These are phyloP conservation scores for Ogataea pilisensis DNA, from an alignment of 805 yeast genomes.

Conservation along the genomic window DNA sequence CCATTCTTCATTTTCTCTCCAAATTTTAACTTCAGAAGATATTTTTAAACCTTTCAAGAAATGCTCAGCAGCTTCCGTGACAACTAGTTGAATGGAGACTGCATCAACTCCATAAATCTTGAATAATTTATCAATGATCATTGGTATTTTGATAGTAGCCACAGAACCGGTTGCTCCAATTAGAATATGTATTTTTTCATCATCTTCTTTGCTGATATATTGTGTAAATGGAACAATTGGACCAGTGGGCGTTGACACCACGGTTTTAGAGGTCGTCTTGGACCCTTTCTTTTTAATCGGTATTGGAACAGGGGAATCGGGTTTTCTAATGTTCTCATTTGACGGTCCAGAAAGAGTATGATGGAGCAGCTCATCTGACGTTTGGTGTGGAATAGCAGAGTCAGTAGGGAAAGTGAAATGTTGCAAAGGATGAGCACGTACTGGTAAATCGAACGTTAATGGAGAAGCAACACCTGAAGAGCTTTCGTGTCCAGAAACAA, in stretches of 20 bases:
- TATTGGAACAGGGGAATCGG: neutral
- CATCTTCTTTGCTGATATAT: slow-evolving; percentile 68
- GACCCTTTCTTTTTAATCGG: slow-evolving; percentile 19
- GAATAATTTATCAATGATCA: slow-evolving; percentile 80
- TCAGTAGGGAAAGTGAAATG: slow-evolving; percentile 20
- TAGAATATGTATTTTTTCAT: slow-evolving; percentile 80
- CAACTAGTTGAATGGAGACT: slow-evolving; percentile 79
- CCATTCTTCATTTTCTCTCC: slow-evolving; percentile 98
- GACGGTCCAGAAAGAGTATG: too few relatives aligned
- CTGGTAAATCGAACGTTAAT: slow-evolving; percentile 14
- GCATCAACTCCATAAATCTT: slow-evolving; percentile 71
- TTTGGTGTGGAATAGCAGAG: slow-evolving; percentile 17
- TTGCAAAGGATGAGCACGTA: slow-evolving; percentile 17
- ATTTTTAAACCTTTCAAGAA: slow-evolving; percentile 56
- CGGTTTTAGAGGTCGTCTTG: slow-evolving; percentile 41
- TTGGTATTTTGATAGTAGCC: slow-evolving; percentile 90
- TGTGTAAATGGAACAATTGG: slow-evolving; percentile 74
- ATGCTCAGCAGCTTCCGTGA: slow-evolving; percentile 81
- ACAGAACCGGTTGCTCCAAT: slow-evolving; percentile 96
- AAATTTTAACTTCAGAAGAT: slow-evolving; percentile 69
- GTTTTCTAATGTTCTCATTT: neutral
- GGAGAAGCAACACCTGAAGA: slow-evolving; percentile 17
- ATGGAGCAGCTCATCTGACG: slow-evolving; percentile 9
- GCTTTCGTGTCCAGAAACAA: too few relatives aligned
- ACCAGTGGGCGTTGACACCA: slow-evolving; percentile 53